Base-by-base conservation (phyloP, 164 flowering plant genomes). In the Warburgia ugandensis region DNA sequence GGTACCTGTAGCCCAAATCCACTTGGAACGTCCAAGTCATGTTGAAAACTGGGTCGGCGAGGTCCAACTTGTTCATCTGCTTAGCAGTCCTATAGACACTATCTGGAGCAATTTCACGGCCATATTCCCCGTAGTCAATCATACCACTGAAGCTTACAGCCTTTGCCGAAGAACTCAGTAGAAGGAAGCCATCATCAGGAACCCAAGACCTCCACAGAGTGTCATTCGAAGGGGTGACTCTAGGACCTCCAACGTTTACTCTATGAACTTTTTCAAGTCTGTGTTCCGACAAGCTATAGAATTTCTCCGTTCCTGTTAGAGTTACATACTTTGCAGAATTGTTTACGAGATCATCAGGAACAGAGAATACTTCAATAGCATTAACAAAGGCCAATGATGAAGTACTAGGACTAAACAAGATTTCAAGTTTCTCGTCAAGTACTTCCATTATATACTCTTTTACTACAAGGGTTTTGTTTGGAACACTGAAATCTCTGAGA, bases 181-280 rank as follows among this genome's bases (percentile, higher is more conserved):
- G 64, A 5, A 85, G 70, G 67, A 49, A 88, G 27, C 62, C 68
- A 5, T 73, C 81, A 67, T 88, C 97, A 5, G 86, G 82, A 13
- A 76, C 50, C 97, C 97, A 88, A 59, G 66, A 75, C 60, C 95
- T 78, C 83, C 97, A 79, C 7, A 85, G 53, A 9, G 84, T 85
- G 54, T 89, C 97, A 60, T 81, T 81, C 25, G 69, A 76, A 11
- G 89, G 80, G 0, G 85, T 77, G 40, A 89, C 20, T 19, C 59
- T 68, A 4, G 53, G 20, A 20, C 97, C 97, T 8, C 97, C 97
- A 29, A 85, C 90, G 58, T 87, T 87, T 36, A 84, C 65, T 70
- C 96, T 73, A 48, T 69, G 67, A 50, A 83, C 46, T 29, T 80
- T 80, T 55, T 89, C 79, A 5, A 79, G 68, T 31, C 63, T 60